Conservation (phyloP, 805 yeast genomes). For the Metschnikowia anglica region DNA sequence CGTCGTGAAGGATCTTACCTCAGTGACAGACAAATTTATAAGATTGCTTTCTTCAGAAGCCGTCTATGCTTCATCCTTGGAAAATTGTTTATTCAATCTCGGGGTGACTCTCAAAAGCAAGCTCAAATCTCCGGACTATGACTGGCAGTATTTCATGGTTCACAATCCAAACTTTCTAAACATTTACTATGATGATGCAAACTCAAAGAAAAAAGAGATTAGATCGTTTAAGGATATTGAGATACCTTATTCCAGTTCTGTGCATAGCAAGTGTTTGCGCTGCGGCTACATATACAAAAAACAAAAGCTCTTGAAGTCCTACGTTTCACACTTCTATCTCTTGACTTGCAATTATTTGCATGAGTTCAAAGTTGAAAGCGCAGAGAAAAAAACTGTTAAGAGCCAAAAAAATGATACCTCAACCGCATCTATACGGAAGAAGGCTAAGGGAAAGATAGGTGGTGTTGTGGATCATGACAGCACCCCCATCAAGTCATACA, state of each 20-base stretch:
- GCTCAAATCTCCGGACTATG: conserved; percentile 27
- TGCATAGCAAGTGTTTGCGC: conserved; percentile 41
- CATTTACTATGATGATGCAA: conserved; percentile 20
- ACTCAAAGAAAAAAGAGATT: conserved; percentile 21
- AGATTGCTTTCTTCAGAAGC: conserved; percentile 28
- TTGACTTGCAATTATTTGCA: conserved; percentile 45
- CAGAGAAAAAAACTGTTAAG: conserved; percentile 14
- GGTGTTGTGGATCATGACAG: conserved; percentile 43
- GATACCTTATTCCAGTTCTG: conserved; percentile 36
- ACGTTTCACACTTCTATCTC: conserved; percentile 36
- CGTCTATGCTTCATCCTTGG: conserved; percentile 19
- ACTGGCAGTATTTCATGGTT: conserved; percentile 41
- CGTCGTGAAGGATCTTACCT: conserved; percentile 37
- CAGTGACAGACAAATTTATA: conserved; percentile 34
- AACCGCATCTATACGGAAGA: conserved; percentile 13
- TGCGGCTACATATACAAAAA: conserved; percentile 43
- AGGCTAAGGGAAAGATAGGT: conserved; percentile 36
- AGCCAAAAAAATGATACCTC: conserved; percentile 13
- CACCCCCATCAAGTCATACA: conserved; percentile 41
- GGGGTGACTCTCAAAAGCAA: conserved; percentile 28
- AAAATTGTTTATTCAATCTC: conserved; percentile 21
- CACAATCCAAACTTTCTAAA: conserved; percentile 31
- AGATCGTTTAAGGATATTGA: conserved; percentile 24
- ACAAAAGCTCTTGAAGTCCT: conserved; percentile 41
- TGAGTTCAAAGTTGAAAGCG: conserved; percentile 38